Base-by-base conservation (phyloP, 2,329 filamentous ascomycete species). In the Colletotrichum neosansevieriae region DNA sequence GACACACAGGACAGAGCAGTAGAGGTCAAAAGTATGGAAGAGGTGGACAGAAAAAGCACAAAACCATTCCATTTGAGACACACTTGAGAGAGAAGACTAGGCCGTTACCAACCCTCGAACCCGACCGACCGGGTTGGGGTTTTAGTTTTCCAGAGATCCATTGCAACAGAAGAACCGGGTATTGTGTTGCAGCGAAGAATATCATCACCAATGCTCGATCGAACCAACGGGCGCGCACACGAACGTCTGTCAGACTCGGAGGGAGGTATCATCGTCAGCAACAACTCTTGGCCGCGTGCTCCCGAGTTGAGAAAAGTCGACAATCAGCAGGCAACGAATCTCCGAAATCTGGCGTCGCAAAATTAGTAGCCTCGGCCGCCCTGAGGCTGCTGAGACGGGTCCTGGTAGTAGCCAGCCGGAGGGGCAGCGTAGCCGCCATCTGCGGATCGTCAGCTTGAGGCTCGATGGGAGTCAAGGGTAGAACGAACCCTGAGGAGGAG, bases 351-450 rank as follows among this genome's bases (percentile, higher is more conserved):
- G 57, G 47, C 60, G 53, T 58, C n/a, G 63, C 36, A 38, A 38
- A 12, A 61, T 65, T 81, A 84, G 73, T 84, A 85, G 68, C 83
- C 81, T 58, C 81, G 71, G 40, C 75, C 72, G 58, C 77, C 78
- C 40, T 78, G 74, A 34, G 72, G 77, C 53, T 78, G 76, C 69
- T 76, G 79, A 50, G 79, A 79, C 54, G 78, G 83, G 70, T 86
- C 82, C 19, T 88, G 87, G 58, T 80, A 82, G 70, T 86, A 87
- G 32, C 57, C 60, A 12, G 61, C 56, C 32, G 58, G 67, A 36
- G 67, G 67, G 38, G 67, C 62, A 11, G 67, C 42, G 51, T 69
- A 69, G 24, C 67, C 67, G 42, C 67, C 63, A 13, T 67, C 67
- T 62, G 45, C 36, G 36, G 13, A 15, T 13, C 19, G 29, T 67